A percentile compares a stretch with the other conserved stretches of the same genome.
Conservation (phyloP, 2,329 filamentous ascomycete species). For the Camptophora hylomeconis region DNA sequence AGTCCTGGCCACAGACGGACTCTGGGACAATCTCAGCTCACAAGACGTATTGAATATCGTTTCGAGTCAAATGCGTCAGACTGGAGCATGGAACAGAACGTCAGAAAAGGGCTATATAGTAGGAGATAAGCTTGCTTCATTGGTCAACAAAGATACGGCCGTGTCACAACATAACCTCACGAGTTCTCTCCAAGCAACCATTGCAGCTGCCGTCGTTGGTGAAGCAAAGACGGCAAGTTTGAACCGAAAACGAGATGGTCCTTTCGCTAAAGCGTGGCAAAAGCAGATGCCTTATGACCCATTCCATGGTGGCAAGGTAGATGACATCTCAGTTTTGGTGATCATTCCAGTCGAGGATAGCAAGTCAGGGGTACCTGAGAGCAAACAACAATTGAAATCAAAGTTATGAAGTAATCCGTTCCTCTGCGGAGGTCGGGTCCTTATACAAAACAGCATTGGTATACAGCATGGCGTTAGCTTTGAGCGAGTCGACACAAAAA, state of each 20-base stretch:
- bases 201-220: slow-evolving; percentile 66
- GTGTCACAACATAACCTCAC: slow-evolving; percentile 18
- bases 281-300: slow-evolving; percentile 73
- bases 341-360: slow-evolving; percentile 57
- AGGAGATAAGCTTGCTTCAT: slow-evolving; percentile 42
- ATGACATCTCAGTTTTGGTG: slow-evolving; percentile 85
- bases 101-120: slow-evolving; percentile 49
- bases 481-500: too few species aligned
- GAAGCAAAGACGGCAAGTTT: slow-evolving; percentile 77
- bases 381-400: slow-evolving; percentile 7
- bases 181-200: slow-evolving; percentile 57
- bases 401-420: slow-evolving; percentile 16
- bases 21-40: slow-evolving; percentile 90
- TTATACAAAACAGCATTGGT: too few species aligned
- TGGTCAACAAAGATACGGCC: slow-evolving; percentile 36
- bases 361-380: slow-evolving; percentile 1
- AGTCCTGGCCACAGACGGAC: slow-evolving; percentile 86
- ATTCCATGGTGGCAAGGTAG: slow-evolving; percentile 85
- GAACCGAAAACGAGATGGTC: slow-evolving; percentile 71
- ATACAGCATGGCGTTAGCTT: too few species aligned
- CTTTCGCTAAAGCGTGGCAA: slow-evolving; percentile 90
- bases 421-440: too few species aligned
- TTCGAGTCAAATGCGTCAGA: slow-evolving; percentile 59
- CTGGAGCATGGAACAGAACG: slow-evolving; percentile 57
- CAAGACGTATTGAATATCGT: slow-evolving; percentile 77